These are phyloP conservation scores for Talaromyces stipitatus DNA, from an alignment of 495 filamentous ascomycete genomes.

Conservation along the genomic window DNA sequence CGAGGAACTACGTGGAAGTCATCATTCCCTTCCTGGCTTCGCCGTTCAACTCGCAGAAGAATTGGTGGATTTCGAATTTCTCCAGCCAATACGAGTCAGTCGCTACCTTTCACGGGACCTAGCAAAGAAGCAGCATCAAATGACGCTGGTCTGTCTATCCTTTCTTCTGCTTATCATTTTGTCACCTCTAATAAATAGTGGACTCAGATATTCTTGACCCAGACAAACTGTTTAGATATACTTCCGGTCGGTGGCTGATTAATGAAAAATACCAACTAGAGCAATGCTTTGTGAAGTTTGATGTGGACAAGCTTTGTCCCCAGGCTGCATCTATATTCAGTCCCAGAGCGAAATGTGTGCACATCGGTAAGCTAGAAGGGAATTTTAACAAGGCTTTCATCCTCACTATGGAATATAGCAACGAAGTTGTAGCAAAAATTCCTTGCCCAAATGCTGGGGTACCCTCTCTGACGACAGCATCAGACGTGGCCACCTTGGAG, in stretches of 20 bases:
- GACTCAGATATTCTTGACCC: not conserved
- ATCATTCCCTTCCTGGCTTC: not conserved
- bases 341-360: constrained; percentile 13
- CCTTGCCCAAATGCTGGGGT: constrained; percentile 29
- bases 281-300: constrained; percentile 21
- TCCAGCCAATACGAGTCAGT: not conserved
- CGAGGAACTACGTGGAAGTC: not conserved
- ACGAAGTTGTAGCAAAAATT: constrained; percentile 25
- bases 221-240: constrained; percentile 14
- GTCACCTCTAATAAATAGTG: not conserved
- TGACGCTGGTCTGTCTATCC: not conserved
- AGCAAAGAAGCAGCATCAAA: not conserved
- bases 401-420: constrained; percentile 30
- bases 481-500: constrained; percentile 33
- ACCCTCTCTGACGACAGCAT: constrained; percentile 23
- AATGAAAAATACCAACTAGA: constrained; percentile 18
- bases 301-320: constrained; percentile 19
- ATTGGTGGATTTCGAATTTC: not conserved
- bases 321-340: constrained; percentile 17
- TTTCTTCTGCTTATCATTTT: not conserved
- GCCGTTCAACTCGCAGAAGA: not conserved
- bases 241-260: constrained; percentile 19
- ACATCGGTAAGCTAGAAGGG: constrained; percentile 25
- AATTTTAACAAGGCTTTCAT: constrained; percentile 30
- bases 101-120: not conserved